Evolutionary conservation across 73 alveolate species (phyloP).

Genomic region (Paramecium biaurelia): DNA sequence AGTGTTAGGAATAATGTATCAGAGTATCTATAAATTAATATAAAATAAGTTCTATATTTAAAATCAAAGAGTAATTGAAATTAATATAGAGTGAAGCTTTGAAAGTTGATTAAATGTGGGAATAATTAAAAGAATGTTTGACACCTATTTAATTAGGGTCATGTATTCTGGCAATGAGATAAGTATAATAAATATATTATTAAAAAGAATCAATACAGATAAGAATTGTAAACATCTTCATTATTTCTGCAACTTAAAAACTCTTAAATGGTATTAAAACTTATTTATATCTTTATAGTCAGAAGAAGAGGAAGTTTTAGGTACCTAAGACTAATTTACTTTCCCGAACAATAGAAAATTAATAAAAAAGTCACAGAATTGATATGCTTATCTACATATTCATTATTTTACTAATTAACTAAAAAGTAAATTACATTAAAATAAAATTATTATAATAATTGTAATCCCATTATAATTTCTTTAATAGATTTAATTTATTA

Average conservation of each 20-base stretch:
- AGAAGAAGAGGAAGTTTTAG: not conserved
- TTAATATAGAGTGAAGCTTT: conserved; percentile 4
- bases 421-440: not conserved
- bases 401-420: not conserved
- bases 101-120: conserved; percentile 54
- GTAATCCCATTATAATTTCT: no score
- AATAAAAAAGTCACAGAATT: not conserved
- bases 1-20: conserved; percentile 3
- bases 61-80: conserved; percentile 18
- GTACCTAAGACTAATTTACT: not conserved
- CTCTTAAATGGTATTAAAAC: not conserved
- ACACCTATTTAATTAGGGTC: conserved; percentile 28
- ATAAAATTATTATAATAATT: not conserved
- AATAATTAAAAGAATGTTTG: conserved; percentile 29
- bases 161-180: conserved; percentile 43
- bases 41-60: not conserved
- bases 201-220: not conserved
- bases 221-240: conserved; percentile 11
- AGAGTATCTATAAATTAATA: not conserved
- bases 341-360: not conserved
- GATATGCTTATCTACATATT: not conserved
- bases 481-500: no score
- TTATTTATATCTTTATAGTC: not conserved
- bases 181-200: not conserved
- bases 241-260: not conserved